Conservation (phyloP, 2,329 filamentous ascomycete genomes). For the Esteya vermicola region DNA sequence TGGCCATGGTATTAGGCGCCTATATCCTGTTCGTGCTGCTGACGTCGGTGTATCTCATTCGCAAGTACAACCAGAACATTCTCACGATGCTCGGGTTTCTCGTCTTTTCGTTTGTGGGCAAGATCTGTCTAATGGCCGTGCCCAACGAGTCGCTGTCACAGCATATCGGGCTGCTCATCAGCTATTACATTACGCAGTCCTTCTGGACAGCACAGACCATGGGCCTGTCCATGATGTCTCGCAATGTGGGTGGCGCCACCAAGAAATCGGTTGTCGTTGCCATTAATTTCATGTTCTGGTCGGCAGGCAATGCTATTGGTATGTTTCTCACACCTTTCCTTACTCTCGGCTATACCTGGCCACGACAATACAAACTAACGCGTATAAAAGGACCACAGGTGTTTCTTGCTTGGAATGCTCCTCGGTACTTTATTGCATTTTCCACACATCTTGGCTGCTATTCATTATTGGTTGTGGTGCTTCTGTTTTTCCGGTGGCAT, state of each 20-base stretch:
- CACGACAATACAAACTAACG: no score
- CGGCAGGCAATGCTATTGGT: constrained; percentile 24
- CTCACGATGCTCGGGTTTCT: constrained; percentile 46
- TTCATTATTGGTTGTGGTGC: constrained; percentile 38
- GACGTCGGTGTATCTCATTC: constrained; percentile 43
- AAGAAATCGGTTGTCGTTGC: constrained; percentile 58
- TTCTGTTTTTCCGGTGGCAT: constrained; percentile 38
- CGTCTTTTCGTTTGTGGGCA: background rate
- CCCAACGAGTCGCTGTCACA: constrained; percentile 36
- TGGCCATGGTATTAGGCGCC: constrained; percentile 60
- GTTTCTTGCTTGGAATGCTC: constrained; percentile 45
- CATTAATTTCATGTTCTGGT: constrained; percentile 57
- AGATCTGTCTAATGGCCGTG: constrained; percentile 44
- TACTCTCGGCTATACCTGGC: no score
- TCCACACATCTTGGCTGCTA: constrained; percentile 58
- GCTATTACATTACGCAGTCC: constrained; percentile 62
- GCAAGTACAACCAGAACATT: constrained; percentile 40
- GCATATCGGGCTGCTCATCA: constrained; percentile 53
- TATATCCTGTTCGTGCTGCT: constrained; percentile 61
- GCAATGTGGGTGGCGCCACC: constrained; percentile 59
- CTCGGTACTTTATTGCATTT: constrained; percentile 56
- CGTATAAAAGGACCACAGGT: no score
- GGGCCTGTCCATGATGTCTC: constrained; percentile 49
- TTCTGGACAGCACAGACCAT: constrained; percentile 60
- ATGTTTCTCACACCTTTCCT: no score